Evolutionary conservation across 2,329 filamentous ascomycete genomes (phyloP).

Genomic region (Exophiala oligosperma): DNA sequence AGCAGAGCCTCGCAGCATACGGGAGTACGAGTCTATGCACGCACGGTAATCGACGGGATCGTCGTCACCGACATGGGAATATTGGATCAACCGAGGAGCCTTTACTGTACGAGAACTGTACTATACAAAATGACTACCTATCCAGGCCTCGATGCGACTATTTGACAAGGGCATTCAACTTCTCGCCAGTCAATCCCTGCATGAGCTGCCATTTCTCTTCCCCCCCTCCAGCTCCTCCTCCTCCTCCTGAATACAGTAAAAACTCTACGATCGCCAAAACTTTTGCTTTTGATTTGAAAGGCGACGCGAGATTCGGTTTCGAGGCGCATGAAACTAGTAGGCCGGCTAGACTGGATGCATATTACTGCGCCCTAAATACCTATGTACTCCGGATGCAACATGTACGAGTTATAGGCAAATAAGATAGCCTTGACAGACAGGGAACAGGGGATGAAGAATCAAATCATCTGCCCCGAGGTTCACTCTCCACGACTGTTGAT

Average conservation of each 20-base stretch:
- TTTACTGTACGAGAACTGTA: neutral
- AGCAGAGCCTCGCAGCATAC: constrained; percentile 13
- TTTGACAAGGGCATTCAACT: neutral
- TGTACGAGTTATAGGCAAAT: neutral
- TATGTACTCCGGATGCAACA: neutral
- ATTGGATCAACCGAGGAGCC: neutral
- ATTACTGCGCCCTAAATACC: neutral
- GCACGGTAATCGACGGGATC: too few relatives aligned
- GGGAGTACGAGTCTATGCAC: too few relatives aligned
- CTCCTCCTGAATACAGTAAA: too few relatives aligned
- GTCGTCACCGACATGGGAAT: too few relatives aligned
- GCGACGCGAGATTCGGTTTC: constrained; percentile 1
- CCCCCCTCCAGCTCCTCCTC: too few relatives aligned
- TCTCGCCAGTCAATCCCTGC: neutral
- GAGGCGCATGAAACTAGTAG: neutral
- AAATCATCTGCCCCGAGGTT: too few relatives aligned
- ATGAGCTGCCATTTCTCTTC: neutral
- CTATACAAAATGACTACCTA: too few relatives aligned
- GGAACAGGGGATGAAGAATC: neutral
- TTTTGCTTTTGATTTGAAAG: neutral
- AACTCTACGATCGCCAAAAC: neutral
- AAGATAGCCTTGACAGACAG: neutral
- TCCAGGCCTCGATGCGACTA: too few relatives aligned
- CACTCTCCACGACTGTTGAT: too few relatives aligned
- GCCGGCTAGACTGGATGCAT: neutral